A percentile compares a stretch with the other conserved stretches of the same genome.
phyloP scores from a whole-genome alignment of 257 asterid species.

The Nicotiana otophora region DNA sequence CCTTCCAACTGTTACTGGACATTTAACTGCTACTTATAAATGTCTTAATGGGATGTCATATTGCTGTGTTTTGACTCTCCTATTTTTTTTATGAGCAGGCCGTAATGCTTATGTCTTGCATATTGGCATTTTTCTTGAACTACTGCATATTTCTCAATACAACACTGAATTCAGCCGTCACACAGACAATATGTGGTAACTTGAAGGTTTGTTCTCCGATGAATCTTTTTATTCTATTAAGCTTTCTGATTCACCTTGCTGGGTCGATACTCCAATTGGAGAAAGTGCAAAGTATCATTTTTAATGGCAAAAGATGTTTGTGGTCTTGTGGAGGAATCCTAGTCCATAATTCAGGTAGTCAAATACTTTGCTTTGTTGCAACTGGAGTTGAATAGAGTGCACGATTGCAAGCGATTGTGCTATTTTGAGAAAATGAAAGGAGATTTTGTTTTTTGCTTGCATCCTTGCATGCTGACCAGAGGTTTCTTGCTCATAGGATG shows the following conservation, averaged over 20 bases:
- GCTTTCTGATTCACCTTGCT: neutral
- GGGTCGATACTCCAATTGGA: neutral
- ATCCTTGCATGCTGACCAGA: no score
- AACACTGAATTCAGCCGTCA: slow-evolving; percentile 85
- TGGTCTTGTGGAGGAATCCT: neutral
- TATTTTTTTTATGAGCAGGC: slow-evolving; percentile 37
- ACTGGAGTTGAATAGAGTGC: neutral
- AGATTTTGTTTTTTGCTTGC: no score
- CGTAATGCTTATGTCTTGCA: slow-evolving; percentile 69
- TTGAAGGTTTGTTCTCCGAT: slow-evolving; percentile 58
- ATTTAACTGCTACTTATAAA: neutral
- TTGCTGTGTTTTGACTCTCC: slow-evolving; percentile 10
- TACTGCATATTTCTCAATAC: slow-evolving; percentile 83
- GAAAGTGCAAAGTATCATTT: neutral
- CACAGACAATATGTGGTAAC: slow-evolving; percentile 95
- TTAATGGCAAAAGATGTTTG: neutral
- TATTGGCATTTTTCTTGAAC: slow-evolving; percentile 79
- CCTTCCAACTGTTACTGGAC: neutral
- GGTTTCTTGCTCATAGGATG: no score
- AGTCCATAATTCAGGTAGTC: slow-evolving; percentile 5
- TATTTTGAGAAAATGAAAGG: no score
- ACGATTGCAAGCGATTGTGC: neutral
- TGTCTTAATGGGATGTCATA: neutral
- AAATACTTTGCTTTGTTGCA: neutral
- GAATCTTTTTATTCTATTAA: neutral